phyloP scores from a whole-genome alignment of 345 rosid species.

The Acer campestre region DNA sequence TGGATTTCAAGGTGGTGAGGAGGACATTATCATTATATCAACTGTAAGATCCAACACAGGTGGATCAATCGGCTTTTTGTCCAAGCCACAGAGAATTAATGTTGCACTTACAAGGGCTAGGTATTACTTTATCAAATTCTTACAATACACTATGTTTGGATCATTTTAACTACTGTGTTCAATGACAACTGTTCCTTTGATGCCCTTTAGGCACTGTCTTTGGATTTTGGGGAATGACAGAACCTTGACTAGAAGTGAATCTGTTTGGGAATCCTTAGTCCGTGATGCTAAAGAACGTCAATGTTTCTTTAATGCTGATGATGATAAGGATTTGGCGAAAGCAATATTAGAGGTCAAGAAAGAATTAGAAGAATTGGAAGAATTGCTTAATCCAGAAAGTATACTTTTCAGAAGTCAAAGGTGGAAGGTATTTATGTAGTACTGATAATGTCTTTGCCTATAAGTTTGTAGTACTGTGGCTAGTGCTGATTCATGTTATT shows the following conservation, averaged over 20 bases:
- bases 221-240: conserved; percentile 4
- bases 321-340: conserved; percentile 39
- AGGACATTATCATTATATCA: neutral
- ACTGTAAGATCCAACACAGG: neutral
- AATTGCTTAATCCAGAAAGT: conserved; percentile 35
- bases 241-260: conserved; percentile 4
- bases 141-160: neutral
- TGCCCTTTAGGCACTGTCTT: neutral
- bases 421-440: conserved; percentile 45
- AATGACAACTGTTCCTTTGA: neutral
- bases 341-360: conserved; percentile 36
- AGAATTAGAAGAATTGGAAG: conserved; percentile 42
- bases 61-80: neutral
- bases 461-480: neutral
- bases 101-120: conserved; percentile 9
- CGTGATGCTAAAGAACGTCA: conserved; percentile 36
- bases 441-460: neutral
- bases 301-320: conserved; percentile 24
- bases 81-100: conserved; percentile 3
- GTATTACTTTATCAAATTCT: neutral
- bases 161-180: neutral
- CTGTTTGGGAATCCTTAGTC: conserved; percentile 36
- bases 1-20: conserved; percentile 1
- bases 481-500: neutral
- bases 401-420: conserved; percentile 35